Conservation (phyloP, 139 green algal genomes). For the Chlorella ohadii region DNA sequence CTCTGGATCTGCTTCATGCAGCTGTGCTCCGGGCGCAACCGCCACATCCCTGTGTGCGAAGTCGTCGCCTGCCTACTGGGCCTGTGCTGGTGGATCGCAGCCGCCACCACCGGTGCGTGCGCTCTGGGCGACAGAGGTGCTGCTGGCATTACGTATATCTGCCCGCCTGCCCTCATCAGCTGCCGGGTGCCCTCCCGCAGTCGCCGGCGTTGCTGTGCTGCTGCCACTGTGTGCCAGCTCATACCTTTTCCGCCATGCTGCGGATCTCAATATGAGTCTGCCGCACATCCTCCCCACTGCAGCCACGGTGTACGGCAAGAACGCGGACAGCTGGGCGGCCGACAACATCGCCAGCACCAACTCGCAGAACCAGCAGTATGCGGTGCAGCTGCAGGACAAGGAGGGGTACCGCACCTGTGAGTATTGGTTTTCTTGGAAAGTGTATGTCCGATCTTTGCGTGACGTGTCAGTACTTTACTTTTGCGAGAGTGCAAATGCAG, state of each 20-base stretch:
- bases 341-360: not conserved
- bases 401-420: conserved; percentile 18
- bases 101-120: conserved; percentile 5
- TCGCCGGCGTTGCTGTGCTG: no score
- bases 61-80: not conserved
- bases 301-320: conserved; percentile 21
- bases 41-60: conserved; percentile 24
- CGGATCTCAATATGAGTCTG: no score
- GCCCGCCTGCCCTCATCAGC: no score
- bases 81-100: conserved; percentile 18
- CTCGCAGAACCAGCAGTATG: not conserved
- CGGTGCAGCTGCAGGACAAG: conserved; percentile 8
- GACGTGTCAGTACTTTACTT: no score
- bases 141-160: no score
- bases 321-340: not conserved
- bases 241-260: no score
- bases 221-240: no score
- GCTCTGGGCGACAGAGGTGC: no score
- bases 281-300: not conserved
- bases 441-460: no score
- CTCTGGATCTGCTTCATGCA: not conserved
- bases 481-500: no score
- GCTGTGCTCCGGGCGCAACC: conserved; percentile 21
- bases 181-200: no score
- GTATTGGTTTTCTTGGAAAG: no score